A percentile compares a stretch with the other conserved stretches of the same genome.
Conservation (phyloP, 805 yeast genomes). For the Starmerella floris region DNA sequence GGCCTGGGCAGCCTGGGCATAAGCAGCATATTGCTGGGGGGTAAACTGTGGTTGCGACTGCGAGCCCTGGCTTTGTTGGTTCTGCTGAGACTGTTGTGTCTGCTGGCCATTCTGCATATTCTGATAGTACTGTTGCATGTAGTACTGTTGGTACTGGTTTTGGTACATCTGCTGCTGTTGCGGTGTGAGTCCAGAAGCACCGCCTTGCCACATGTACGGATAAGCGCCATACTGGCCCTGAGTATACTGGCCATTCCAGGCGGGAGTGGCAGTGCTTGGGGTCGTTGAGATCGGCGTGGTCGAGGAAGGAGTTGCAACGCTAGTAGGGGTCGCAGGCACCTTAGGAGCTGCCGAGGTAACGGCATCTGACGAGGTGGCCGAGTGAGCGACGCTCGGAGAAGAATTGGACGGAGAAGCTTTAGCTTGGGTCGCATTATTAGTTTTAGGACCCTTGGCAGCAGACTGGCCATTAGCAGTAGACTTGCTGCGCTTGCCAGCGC, state of each 20-base stretch:
- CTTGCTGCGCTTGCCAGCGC: background rate
- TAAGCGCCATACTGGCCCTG: too few species aligned
- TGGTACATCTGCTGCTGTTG: conserved; percentile 9
- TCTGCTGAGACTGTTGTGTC: too few species aligned
- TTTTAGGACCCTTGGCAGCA: background rate
- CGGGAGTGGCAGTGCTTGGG: too few species aligned
- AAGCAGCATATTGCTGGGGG: background rate
- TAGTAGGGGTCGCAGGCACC: background rate
- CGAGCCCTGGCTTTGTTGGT: background rate
- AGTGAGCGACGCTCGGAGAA: too few species aligned
- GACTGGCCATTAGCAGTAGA: background rate
- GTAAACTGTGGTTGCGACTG: background rate
- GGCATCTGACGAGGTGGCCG: background rate
- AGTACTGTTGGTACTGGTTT: conserved; percentile 10
- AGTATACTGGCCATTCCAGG: too few species aligned
- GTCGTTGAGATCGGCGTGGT: too few species aligned
- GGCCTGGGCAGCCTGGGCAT: background rate
- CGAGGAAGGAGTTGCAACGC: too few species aligned
- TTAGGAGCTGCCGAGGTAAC: background rate
- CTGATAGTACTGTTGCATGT: conserved; percentile 17
- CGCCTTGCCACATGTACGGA: conserved; percentile 1
- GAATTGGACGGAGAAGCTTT: too few species aligned
- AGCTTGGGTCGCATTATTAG: background rate
- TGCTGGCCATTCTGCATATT: background rate
- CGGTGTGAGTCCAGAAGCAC: conserved; percentile 5